Evolutionary conservation across 192 early-diverging fungal genomes (phyloP), one percentile per base, ranked within the genome.

Genomic region (Coemansia sp.): DNA sequence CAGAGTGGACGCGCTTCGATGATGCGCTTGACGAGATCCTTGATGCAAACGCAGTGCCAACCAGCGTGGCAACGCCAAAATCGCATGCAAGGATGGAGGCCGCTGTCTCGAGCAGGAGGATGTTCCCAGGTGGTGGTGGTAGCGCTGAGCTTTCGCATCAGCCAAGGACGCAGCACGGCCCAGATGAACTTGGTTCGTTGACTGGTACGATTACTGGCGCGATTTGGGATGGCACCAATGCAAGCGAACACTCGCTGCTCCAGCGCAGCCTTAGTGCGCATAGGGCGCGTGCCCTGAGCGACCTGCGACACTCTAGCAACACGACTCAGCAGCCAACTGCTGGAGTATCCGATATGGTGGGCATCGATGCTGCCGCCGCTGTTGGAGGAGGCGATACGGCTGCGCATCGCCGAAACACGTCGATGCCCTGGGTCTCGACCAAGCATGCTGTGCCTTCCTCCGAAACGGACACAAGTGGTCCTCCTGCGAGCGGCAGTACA

Each of bases 381-480:
- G n/a, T n/a, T n/a, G n/a, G n/a, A n/a, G n/a, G 28, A 29, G 19
- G 33, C 27, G 34, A 20, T 6, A 19, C 33, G 3, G 54, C 63
- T 4, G 11, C 50, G 45, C 76, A 79, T 31, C 61, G 71, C 29
- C 70, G 76, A 10, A 74, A 79, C 55, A 67, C 72, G 13, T 79
- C 76, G 10, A 64, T 79, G 76, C 76, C 75, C 0, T 78, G 75
- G 75, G 2, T 61, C 8, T 52, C 57, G 40, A 56, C 47, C 60
- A 40, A 42, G 14, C 40, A 54, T 3, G n/a, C n/a, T n/a, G 0
- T 28, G n/a, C 53, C 68, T 11, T 61, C 42, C 15, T 61, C 53
- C 40, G 61, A 56, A 8, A 40, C 61, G 2, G 19, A 57, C 31
- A 23, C 29, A n/a, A 19, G 44, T 19, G 48, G 59, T n/a, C 17